A percentile compares a stretch with the other conserved stretches of the same genome.
phyloP scores from a whole-genome alignment of 2,329 filamentous ascomycete species.

The Hypoxylon sp. region DNA sequence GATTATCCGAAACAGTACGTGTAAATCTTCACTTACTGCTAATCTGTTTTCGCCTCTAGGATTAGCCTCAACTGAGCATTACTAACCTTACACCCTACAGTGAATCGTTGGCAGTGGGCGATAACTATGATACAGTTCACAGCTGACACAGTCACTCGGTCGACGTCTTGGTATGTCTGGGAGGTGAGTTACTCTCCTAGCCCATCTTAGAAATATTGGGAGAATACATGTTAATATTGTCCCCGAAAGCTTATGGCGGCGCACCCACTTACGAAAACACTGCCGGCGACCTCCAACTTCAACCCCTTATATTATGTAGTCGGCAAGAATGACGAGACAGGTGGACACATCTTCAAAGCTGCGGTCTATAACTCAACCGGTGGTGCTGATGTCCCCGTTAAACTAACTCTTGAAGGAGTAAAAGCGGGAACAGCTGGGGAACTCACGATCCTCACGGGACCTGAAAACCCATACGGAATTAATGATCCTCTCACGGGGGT shows the following conservation, averaged over 20 bases:
- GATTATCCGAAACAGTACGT: slow-evolving; percentile 60
- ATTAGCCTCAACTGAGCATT: not conserved
- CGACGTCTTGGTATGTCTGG: slow-evolving; percentile 67
- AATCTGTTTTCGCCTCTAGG: not conserved
- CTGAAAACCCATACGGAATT: slow-evolving; percentile 59
- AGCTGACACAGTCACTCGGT: slow-evolving; percentile 64
- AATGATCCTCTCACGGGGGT: slow-evolving; percentile 62
- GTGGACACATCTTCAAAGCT: slow-evolving; percentile 64
- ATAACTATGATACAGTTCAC: slow-evolving; percentile 67
- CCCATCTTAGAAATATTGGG: not conserved
- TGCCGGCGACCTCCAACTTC: slow-evolving; percentile 61
- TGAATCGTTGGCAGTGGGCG: slow-evolving; percentile 67
- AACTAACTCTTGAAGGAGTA: slow-evolving; percentile 62
- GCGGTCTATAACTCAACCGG: slow-evolving; percentile 68
- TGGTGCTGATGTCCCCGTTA: slow-evolving; percentile 61
- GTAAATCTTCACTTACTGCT: not conserved
- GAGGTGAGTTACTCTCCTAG: slow-evolving; percentile 47
- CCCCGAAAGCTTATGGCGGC: slow-evolving; percentile 61
- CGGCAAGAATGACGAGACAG: slow-evolving; percentile 60
- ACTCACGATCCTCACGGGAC: slow-evolving; percentile 64
- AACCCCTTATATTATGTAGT: slow-evolving; percentile 67
- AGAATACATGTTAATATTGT: slow-evolving; percentile 1
- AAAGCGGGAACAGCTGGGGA: slow-evolving; percentile 58
- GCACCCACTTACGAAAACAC: slow-evolving; percentile 62
- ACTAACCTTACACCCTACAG: slow-evolving; percentile 23